Evolutionary conservation across 1,139 yeast genomes (phyloP).

Genomic region (Kluyveromyces marxianus): DNA sequence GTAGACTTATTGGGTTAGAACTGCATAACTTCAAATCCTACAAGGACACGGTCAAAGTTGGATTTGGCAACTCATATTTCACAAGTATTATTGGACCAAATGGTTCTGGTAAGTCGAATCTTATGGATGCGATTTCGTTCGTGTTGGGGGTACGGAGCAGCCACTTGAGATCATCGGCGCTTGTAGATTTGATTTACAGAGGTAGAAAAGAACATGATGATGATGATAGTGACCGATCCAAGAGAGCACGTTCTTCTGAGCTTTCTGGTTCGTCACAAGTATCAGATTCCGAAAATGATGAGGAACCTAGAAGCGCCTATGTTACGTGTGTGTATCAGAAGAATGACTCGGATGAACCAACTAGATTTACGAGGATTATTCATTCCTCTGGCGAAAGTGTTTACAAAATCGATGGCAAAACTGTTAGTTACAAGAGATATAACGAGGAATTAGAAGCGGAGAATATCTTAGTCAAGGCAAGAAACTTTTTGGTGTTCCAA

Average conservation of each 20-base stretch:
- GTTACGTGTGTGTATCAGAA: constrained; percentile 76
- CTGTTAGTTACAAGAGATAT: constrained; percentile 61
- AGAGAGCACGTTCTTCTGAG: neutral
- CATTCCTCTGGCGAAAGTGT: constrained; percentile 54
- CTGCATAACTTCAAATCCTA: constrained; percentile 87
- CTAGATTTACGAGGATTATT: constrained; percentile 39
- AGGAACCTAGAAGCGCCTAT: constrained; percentile 45
- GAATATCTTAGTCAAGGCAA: constrained; percentile 79
- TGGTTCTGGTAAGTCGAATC: constrained; percentile 95
- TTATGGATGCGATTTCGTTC: constrained; percentile 97
- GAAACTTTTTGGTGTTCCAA: constrained; percentile 89
- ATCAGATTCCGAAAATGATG: constrained; percentile 21
- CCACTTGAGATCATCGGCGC: constrained; percentile 66
- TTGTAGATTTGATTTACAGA: constrained; percentile 74
- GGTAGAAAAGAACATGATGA: constrained; percentile 39
- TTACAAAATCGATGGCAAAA: constrained; percentile 57
- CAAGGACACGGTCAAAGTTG: constrained; percentile 64
- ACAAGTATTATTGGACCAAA: constrained; percentile 95
- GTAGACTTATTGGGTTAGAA: constrained; percentile 67
- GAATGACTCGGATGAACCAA: constrained; percentile 40
- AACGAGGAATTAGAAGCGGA: constrained; percentile 62
- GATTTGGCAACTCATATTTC: constrained; percentile 76
- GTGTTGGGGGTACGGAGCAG: constrained; percentile 80
- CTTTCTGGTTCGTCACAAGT: neutral
- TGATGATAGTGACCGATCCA: constrained; percentile 14